Evolutionary conservation across 352 stramenopile genomes (phyloP).

Genomic region (Globisporangium iwayamae): DNA sequence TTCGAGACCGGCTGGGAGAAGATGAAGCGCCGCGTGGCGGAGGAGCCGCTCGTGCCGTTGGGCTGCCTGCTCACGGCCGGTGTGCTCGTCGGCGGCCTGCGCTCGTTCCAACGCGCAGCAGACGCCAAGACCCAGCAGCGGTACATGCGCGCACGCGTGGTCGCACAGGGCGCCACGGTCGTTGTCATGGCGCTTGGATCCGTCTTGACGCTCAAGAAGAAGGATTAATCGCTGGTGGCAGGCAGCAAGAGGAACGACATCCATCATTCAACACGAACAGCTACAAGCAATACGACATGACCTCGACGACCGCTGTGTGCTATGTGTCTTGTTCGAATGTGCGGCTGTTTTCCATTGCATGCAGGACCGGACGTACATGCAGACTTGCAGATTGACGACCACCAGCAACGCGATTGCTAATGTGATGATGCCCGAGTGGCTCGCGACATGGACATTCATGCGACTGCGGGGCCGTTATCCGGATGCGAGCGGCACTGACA

Average conservation of each 20-base stretch:
- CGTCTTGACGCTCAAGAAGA: slow-evolving; percentile 56
- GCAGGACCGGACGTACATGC: not conserved
- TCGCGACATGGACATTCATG: no score
- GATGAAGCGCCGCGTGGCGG: slow-evolving; percentile 66
- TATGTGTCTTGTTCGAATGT: not conserved
- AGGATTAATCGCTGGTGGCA: slow-evolving; percentile 20
- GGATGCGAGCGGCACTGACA: no score
- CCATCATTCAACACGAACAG: not conserved
- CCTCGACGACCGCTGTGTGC: not conserved
- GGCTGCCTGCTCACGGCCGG: slow-evolving; percentile 59
- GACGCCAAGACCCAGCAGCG: slow-evolving; percentile 75
- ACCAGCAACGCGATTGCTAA: no score
- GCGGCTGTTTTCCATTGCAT: not conserved
- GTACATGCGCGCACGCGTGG: slow-evolving; percentile 74
- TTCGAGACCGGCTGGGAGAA: slow-evolving; percentile 76
- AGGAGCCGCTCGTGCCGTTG: slow-evolving; percentile 77
- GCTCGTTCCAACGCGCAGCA: slow-evolving; percentile 59
- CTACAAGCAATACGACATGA: not conserved
- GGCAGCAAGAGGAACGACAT: not conserved
- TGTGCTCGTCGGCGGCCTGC: slow-evolving; percentile 58
- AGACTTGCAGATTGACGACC: not conserved
- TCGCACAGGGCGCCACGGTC: slow-evolving; percentile 71
- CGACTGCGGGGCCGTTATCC: no score
- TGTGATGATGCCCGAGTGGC: no score
- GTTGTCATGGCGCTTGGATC: slow-evolving; percentile 62